Conservation (phyloP, 305 asterid species). For the Rubia tinctorum region DNA sequence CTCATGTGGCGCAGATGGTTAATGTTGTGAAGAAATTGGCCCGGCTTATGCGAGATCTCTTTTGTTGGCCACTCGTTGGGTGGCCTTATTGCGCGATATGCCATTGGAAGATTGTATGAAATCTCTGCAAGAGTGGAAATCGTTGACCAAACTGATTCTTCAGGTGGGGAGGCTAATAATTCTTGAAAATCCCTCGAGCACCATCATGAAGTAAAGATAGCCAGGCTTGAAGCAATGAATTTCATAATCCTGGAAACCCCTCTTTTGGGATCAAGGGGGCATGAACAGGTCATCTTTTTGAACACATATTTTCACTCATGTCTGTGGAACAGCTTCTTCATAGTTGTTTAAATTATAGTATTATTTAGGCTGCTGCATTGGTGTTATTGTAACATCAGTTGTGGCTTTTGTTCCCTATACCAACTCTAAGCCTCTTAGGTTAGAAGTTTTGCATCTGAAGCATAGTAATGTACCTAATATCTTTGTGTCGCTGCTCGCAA, state of each 20-base stretch:
- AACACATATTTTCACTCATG: neutral
- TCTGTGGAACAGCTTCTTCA: neutral
- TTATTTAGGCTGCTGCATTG: neutral
- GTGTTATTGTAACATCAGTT: neutral
- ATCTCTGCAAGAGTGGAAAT: conserved; percentile 19
- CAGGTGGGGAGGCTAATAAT: conserved; percentile 18
- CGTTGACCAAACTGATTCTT: conserved; percentile 14
- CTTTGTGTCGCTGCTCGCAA: neutral
- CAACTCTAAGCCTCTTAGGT: neutral
- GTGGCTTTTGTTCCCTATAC: neutral
- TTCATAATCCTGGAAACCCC: conserved; percentile 91
- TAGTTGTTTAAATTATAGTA: neutral
- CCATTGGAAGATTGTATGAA: conserved; percentile 64
- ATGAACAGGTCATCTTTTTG: conserved; percentile 58
- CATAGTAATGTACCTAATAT: neutral
- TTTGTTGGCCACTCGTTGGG: conserved; percentile 94
- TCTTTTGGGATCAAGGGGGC: conserved; percentile 84
- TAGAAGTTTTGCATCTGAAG: neutral
- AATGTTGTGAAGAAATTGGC: conserved; percentile 65
- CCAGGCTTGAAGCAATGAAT: conserved; percentile 80
- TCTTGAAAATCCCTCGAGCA: conserved; percentile 5
- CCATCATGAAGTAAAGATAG: conserved; percentile 38
- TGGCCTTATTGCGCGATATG: conserved; percentile 90
- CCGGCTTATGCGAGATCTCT: conserved; percentile 63
- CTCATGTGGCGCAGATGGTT: conserved; percentile 51